phyloP scores from a whole-genome alignment of 768 basidiomycete genomes.

The Boletus rubescentipes region DNA sequence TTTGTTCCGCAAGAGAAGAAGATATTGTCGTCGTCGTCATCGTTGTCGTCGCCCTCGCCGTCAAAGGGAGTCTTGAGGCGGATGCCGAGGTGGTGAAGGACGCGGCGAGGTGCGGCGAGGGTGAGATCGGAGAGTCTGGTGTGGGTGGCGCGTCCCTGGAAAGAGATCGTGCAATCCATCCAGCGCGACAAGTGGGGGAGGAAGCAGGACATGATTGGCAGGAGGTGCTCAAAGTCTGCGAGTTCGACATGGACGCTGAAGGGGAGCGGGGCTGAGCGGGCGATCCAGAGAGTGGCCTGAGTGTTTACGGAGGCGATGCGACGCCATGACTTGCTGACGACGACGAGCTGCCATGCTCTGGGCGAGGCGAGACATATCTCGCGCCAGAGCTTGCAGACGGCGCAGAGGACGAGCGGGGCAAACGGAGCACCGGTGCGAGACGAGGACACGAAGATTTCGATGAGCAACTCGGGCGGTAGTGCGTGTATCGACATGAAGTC shows the following conservation, averaged over 20 bases:
- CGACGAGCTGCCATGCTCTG: slow-evolving; percentile 58
- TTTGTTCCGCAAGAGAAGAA: slow-evolving; percentile 34
- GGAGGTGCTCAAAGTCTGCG: slow-evolving; percentile 46
- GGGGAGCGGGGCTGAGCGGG: slow-evolving; percentile 50
- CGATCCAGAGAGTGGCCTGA: slow-evolving; percentile 55
- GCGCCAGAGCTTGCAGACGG: slow-evolving; percentile 62
- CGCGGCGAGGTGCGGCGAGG: slow-evolving; percentile 14
- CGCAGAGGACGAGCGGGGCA: slow-evolving; percentile 47
- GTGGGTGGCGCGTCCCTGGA: slow-evolving; percentile 31
- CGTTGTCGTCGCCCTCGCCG: slow-evolving; percentile 5
- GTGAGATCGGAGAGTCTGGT: slow-evolving; percentile 29
- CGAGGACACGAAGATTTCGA: slow-evolving; percentile 54
- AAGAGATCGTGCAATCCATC: slow-evolving; percentile 48
- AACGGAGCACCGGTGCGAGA: slow-evolving; percentile 44
- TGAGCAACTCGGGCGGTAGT: slow-evolving; percentile 62
- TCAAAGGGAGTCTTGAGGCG: slow-evolving; percentile 27
- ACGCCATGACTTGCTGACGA: slow-evolving; percentile 44
- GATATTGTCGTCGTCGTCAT: slow-evolving; percentile 22
- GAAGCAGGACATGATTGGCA: slow-evolving; percentile 65
- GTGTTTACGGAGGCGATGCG: slow-evolving; percentile 39
- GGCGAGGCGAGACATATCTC: slow-evolving; percentile 54
- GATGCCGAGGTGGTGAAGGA: slow-evolving; percentile 31
- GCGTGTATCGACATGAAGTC: slow-evolving; percentile 15
- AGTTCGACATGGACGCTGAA: slow-evolving; percentile 56
- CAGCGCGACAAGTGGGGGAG: slow-evolving; percentile 58